Evolutionary conservation across 2,329 filamentous ascomycete species (phyloP), one percentile per base, ranked within the genome.

Genomic region (Penicillium sp.): DNA sequence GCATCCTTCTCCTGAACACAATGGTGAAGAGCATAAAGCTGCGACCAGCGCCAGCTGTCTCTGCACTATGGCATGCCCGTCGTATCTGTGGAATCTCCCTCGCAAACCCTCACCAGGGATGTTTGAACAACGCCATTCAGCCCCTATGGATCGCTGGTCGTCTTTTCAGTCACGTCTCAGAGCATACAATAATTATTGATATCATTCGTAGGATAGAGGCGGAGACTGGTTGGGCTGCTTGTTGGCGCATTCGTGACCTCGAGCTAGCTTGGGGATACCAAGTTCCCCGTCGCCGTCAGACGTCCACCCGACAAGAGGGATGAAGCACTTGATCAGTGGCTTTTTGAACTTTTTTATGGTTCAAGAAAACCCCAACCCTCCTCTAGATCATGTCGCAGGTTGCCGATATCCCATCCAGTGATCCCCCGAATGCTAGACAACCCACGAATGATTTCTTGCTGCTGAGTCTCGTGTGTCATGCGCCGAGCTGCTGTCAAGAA

Each of bases 121-220:
- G 80, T 59, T 64, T 84, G 33, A 85, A 83, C 59, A 85, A 86
- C 63, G 81, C 82, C 3, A 82, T 85, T 4, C 83, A 85, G 59
- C 83, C 83, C 1, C 71, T 85, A 0, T 85, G 81, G 79, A 75
- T 86, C 13, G 83, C 84, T 0, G 84, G 82, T 0, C 75, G 78
- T 35, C 68, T 84, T 0, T 75, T 86, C 43, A 85, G 79, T 53
- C 83, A 86, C 68, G 73, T 70, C 2, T 74, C 75, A 1, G 76
- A 79, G 57, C 75, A 78, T 58, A 63, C 63, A 0, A 60, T 73
- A 14, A 72, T 78, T 1, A 67, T 74, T 25, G 61, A 65, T 19
- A 59, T 69, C 3, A 81, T 84, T 43, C 75, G 76, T 16, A 77
- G 74, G 43, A 84, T 84, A 54, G 82, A 85, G 61, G 68, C 73